Conservation (phyloP, 805 yeast species). For the Yarrowia sp. region DNA sequence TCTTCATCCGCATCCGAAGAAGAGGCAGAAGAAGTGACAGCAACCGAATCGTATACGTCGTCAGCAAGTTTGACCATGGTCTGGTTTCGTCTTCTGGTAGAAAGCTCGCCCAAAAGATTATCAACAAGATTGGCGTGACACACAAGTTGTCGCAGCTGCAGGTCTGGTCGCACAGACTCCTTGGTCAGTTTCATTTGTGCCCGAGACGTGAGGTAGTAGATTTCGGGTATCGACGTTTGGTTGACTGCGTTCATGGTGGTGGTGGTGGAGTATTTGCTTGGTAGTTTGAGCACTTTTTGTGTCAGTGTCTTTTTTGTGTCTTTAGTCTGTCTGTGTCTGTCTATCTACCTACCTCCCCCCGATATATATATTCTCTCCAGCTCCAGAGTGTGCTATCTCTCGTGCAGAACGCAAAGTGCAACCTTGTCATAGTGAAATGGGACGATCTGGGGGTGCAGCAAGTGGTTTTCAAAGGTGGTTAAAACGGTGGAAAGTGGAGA, state of each 20-base stretch:
- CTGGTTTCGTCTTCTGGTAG: not conserved
- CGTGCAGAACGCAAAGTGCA: not conserved
- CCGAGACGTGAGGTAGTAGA: constrained; percentile 61
- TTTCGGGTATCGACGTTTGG: constrained; percentile 39
- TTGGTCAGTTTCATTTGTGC: constrained; percentile 61
- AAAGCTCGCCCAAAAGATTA: constrained; percentile 48
- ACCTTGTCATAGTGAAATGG: not conserved
- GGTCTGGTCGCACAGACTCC: constrained; percentile 57
- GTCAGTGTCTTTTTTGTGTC: not conserved
- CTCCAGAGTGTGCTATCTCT: not conserved
- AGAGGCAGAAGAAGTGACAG: not conserved
- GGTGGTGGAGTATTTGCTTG: not conserved
- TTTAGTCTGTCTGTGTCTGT: not conserved
- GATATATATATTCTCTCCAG: not conserved
- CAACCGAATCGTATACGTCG: not conserved
- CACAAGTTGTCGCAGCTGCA: constrained; percentile 55
- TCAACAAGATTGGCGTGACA: constrained; percentile 72
- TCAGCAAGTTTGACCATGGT: not conserved
- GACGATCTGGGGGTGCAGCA: constrained; percentile 17
- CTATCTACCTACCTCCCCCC: too few relatives aligned
- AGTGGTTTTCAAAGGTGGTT: not conserved
- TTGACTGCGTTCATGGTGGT: not conserved
- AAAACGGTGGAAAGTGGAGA: not conserved
- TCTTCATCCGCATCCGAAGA: not conserved
- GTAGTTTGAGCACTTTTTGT: not conserved